Evolutionary conservation across 495 filamentous ascomycete species (phyloP).

Genomic region (Penicillium alfredii): DNA sequence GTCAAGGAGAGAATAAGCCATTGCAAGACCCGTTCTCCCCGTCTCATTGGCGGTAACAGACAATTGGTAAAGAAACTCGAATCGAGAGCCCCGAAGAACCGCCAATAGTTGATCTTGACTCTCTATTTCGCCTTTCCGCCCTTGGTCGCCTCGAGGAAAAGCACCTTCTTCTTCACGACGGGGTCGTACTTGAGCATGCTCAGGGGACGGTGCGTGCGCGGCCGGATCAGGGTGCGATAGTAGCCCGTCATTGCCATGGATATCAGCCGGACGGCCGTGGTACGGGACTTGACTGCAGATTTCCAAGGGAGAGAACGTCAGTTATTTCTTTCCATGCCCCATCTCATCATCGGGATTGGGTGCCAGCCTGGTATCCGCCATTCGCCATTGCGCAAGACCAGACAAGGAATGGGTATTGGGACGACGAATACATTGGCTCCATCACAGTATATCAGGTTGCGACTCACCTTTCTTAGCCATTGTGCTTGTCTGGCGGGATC

Average conservation of each 20-base stretch:
- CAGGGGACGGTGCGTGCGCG: constrained; percentile 72
- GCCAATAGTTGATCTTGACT: too few relatives aligned
- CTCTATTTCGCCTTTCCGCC: constrained; percentile 43
- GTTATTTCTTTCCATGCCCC: not conserved
- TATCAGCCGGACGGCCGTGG: constrained; percentile 85
- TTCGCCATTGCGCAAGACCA: too few relatives aligned
- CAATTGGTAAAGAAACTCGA: not conserved
- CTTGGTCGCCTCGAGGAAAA: constrained; percentile 88
- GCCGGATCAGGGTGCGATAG: constrained; percentile 83
- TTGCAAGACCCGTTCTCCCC: too few relatives aligned
- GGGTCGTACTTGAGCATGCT: constrained; percentile 99
- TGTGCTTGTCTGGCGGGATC: constrained; percentile 13
- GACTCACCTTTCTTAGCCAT: constrained; percentile 31
- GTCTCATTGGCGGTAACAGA: too few relatives aligned
- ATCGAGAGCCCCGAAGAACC: not conserved
- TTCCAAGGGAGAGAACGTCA: constrained; percentile 7
- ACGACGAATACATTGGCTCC: too few relatives aligned
- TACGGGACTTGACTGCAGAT: constrained; percentile 78
- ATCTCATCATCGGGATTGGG: constrained; percentile 2
- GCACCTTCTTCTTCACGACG: constrained; percentile 89
- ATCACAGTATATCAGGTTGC: too few relatives aligned
- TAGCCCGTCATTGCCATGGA: constrained; percentile 99
- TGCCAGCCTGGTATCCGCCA: too few relatives aligned
- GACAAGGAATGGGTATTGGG: too few relatives aligned
- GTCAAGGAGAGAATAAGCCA: too few relatives aligned